phyloP scores from a whole-genome alignment of 116 monocot species.

The Dioscorea cayenensis region DNA sequence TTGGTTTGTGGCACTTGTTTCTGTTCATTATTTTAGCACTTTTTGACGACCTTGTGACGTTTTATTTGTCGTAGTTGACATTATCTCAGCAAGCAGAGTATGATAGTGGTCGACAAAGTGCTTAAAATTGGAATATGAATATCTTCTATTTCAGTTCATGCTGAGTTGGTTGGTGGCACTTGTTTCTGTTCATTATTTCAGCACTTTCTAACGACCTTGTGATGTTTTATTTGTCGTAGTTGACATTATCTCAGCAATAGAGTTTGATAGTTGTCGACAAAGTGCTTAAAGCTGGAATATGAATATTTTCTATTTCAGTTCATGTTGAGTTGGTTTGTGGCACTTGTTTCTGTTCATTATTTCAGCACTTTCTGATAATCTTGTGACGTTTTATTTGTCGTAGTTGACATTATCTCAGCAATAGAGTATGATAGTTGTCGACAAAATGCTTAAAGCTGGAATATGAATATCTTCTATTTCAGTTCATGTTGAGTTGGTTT shows the following conservation, averaged over 20 bases:
- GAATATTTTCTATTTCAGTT: background rate
- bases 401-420: constrained; percentile 82
- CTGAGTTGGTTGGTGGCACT: background rate
- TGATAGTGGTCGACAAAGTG: too few relatives aligned
- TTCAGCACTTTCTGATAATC: background rate
- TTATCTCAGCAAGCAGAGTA: too few relatives aligned
- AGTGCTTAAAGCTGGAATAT: background rate
- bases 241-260: too few relatives aligned
- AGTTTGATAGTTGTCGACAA: too few relatives aligned
- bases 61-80: too few relatives aligned
- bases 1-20: too few relatives aligned
- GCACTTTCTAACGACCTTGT: constrained; percentile 4
- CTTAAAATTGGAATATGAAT: background rate
- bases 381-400: constrained; percentile 9
- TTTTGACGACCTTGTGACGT: too few relatives aligned
- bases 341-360: background rate
- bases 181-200: too few relatives aligned
- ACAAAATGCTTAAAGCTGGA: background rate
- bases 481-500: background rate
- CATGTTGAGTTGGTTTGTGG: background rate
- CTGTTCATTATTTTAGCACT: too few relatives aligned
- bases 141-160: background rate
- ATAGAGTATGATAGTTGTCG: background rate
- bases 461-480: background rate
- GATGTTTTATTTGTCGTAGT: constrained; percentile 30